These are phyloP conservation scores for Vitis rotundifolia DNA, from an alignment of 164 flowering plant species.

Conservation along the genomic window DNA sequence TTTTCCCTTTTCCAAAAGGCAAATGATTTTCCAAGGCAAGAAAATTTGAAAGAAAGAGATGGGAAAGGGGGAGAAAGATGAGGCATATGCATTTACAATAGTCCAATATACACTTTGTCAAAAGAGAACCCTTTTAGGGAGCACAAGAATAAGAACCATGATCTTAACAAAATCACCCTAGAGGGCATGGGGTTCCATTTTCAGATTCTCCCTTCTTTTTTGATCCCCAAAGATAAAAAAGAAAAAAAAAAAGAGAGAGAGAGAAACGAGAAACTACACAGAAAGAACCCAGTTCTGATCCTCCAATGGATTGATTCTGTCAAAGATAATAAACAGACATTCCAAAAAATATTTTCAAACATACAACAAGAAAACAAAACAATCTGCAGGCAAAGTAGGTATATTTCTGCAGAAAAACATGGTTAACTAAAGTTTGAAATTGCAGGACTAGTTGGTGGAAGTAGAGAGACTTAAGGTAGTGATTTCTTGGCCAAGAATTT, in stretches of 20 bases:
- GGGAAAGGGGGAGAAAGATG: slow-evolving; percentile 5
- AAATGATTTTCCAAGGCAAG: slow-evolving; percentile 12
- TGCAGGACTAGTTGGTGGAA: slow-evolving; percentile 28
- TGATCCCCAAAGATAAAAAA: too few relatives aligned
- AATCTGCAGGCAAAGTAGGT: slow-evolving; percentile 15
- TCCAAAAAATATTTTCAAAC: slow-evolving; percentile 8
- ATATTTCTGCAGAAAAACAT: slow-evolving; percentile 18
- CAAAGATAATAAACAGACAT: slow-evolving; percentile 13
- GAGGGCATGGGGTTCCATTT: slow-evolving; percentile 23
- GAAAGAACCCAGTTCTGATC: too few relatives aligned
- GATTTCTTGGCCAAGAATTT: background rate
- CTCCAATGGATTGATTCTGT: background rate
- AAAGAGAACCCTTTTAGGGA: slow-evolving; percentile 17
- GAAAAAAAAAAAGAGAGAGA: too few relatives aligned
- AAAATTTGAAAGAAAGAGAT: slow-evolving; percentile 5
- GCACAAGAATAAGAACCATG: slow-evolving; percentile 33
- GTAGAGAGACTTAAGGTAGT: slow-evolving; percentile 2
- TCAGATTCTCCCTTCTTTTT: background rate
- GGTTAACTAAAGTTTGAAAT: slow-evolving; percentile 22
- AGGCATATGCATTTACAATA: background rate
- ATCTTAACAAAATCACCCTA: slow-evolving; percentile 19
- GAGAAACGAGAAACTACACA: too few relatives aligned
- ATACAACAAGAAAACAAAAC: too few relatives aligned
- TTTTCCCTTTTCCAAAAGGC: slow-evolving; percentile 14
- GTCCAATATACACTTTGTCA: slow-evolving; percentile 5